Evolutionary conservation across 2,329 filamentous ascomycete species (phyloP).

Genomic region (Orbilia oligospora): DNA sequence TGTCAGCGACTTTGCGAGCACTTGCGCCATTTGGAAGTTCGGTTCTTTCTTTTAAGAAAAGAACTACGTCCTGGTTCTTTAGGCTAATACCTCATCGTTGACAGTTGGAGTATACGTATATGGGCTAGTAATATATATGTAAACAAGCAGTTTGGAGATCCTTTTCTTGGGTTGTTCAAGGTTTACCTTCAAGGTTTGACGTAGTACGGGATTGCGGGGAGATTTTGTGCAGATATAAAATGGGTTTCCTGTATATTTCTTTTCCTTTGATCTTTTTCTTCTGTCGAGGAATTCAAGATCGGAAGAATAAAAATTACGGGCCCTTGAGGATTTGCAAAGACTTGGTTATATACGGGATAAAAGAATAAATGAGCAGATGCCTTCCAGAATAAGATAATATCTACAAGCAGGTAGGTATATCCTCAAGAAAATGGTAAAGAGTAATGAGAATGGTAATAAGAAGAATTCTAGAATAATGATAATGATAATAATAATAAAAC

Average conservation of each 20-base stretch:
- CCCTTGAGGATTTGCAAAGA: constrained; percentile 14
- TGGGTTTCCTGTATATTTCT: background rate
- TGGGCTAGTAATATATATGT: too few species aligned
- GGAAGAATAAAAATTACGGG: too few species aligned
- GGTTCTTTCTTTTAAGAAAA: background rate
- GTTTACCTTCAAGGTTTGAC: background rate
- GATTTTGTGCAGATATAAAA: background rate
- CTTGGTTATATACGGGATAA: constrained; percentile 23
- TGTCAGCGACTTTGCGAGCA: background rate
- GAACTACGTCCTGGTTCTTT: background rate
- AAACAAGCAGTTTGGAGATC: background rate
- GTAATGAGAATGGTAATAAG: too few species aligned
- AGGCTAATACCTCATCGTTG: background rate
- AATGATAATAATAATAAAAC: background rate
- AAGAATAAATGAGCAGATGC: background rate
- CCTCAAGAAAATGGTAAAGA: constrained; percentile 4
- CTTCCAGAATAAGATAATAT: constrained; percentile 3
- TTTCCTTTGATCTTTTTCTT: background rate
- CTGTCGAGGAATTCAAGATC: background rate
- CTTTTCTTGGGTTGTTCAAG: background rate
- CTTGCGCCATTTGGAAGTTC: constrained; percentile 25
- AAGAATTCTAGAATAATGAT: too few species aligned
- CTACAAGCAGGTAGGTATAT: too few species aligned
- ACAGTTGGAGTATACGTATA: background rate
- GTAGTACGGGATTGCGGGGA: constrained; percentile 7